phyloP scores from a whole-genome alignment of 1,139 yeast species.

The Spencermartinsiella ligniputridi region DNA sequence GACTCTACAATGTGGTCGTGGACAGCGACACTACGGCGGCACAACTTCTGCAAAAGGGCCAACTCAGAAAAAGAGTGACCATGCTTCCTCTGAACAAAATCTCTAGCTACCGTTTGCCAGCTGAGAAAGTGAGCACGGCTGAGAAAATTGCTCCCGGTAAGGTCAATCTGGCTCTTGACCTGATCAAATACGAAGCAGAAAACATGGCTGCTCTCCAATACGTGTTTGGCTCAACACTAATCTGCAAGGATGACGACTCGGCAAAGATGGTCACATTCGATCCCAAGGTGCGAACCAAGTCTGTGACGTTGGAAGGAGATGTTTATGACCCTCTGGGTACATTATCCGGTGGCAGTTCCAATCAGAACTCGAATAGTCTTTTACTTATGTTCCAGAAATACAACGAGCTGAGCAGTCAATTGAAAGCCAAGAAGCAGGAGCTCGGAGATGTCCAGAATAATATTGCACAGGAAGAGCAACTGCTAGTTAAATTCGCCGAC shows the following conservation, averaged over 20 bases:
- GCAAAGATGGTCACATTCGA: slow-evolving; percentile 87
- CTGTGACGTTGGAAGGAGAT: slow-evolving; percentile 94
- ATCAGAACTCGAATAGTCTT: slow-evolving; percentile 44
- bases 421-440: slow-evolving; percentile 40
- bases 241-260: slow-evolving; percentile 81
- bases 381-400: slow-evolving; percentile 65
- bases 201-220: slow-evolving; percentile 82
- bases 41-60: slow-evolving; percentile 72
- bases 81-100: slow-evolving; percentile 90
- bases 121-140: slow-evolving; percentile 44
- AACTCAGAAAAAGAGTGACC: slow-evolving; percentile 76
- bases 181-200: slow-evolving; percentile 69
- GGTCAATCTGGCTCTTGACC: slow-evolving; percentile 80
- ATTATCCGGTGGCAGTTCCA: slow-evolving; percentile 81
- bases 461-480: slow-evolving; percentile 43
- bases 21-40: slow-evolving; percentile 84
- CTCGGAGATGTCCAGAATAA: slow-evolving; percentile 41
- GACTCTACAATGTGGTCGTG: slow-evolving; percentile 85
- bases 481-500: slow-evolving; percentile 50
- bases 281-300: slow-evolving; percentile 70
- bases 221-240: slow-evolving; percentile 82
- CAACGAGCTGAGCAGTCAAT: slow-evolving; percentile 46
- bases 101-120: slow-evolving; percentile 42
- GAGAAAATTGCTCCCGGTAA: slow-evolving; percentile 70
- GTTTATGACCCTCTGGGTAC: slow-evolving; percentile 95